A percentile compares a stretch with the other conserved stretches of the same genome.
phyloP scores from a whole-genome alignment of 140 eudicot genomes.

The Stevia rebaudiana region DNA sequence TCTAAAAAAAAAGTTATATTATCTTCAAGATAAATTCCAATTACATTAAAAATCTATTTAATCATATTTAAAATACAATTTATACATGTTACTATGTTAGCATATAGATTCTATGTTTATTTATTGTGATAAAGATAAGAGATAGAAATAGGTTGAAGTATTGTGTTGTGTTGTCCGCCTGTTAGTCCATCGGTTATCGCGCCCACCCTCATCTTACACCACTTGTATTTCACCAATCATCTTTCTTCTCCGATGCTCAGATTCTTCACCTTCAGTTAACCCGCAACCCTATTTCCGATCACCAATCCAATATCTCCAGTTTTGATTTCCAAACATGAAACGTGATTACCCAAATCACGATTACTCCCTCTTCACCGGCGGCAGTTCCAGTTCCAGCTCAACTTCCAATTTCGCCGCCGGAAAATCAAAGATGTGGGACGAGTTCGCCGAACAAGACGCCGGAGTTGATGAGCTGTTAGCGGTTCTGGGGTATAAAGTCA shows the following conservation, averaged over 20 bases:
- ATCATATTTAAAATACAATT: too few relatives aligned
- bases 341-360: constrained; percentile 5
- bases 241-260: background rate
- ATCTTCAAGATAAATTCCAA: too few relatives aligned
- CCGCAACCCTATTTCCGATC: background rate
- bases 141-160: background rate
- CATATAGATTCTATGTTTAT: background rate
- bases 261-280: background rate
- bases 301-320: background rate
- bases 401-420: background rate
- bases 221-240: background rate
- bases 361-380: background rate
- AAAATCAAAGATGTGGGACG: constrained; percentile 1
- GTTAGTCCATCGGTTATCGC: constrained; percentile 8
- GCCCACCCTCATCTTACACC: constrained; percentile 13
- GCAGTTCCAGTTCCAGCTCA: background rate
- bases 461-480: background rate
- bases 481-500: constrained; percentile 2
- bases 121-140: background rate
- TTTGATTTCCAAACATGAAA: background rate
- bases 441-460: background rate
- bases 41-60: too few relatives aligned
- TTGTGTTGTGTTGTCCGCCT: constrained; percentile 8
- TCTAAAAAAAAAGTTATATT: too few relatives aligned
- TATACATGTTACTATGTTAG: too few relatives aligned